A percentile compares a stretch with the other conserved stretches of the same genome.
Evolutionary conservation across 148 eudicot species (phyloP).

Genomic region (Talinum fruticosum): DNA sequence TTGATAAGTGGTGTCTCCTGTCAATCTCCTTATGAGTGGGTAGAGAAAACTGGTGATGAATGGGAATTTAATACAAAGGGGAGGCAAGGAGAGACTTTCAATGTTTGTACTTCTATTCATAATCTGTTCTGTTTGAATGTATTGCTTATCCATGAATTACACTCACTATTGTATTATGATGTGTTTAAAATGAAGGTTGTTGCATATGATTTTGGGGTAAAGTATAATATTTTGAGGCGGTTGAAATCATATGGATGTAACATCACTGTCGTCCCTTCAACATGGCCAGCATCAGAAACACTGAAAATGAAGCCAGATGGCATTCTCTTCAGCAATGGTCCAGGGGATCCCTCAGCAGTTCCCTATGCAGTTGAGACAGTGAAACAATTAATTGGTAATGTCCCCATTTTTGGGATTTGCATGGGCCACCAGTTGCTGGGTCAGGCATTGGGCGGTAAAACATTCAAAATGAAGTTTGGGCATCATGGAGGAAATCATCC

Average conservation of each 20-base stretch:
- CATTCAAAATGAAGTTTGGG: constrained; percentile 97
- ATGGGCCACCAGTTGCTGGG: constrained; percentile 99
- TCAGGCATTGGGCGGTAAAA: constrained; percentile 93
- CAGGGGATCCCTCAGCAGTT: constrained; percentile 96
- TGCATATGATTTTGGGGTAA: constrained; percentile 95
- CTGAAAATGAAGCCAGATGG: constrained; percentile 93
- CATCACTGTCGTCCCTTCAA: constrained; percentile 93
- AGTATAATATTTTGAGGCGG: constrained; percentile 84
- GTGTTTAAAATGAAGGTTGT: constrained; percentile 51
- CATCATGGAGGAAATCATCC: constrained; percentile 99
- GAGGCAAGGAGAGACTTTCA: constrained; percentile 49
- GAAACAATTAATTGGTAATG: constrained; percentile 65
- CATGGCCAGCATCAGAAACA: constrained; percentile 88
- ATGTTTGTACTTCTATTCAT: constrained; percentile 40
- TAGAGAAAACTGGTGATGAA: constrained; percentile 58
- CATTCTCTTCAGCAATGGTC: constrained; percentile 91
- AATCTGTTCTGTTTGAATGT: not conserved
- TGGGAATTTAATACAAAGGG: constrained; percentile 65
- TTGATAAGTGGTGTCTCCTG: constrained; percentile 87
- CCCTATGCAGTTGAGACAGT: constrained; percentile 96
- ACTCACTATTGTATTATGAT: not conserved
- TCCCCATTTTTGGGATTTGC: constrained; percentile 92
- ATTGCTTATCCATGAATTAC: not conserved
- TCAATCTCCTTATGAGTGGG: constrained; percentile 81
- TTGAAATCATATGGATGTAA: constrained; percentile 92